phyloP scores from a whole-genome alignment of 805 yeast genomes.

The Ogataea corticis region DNA sequence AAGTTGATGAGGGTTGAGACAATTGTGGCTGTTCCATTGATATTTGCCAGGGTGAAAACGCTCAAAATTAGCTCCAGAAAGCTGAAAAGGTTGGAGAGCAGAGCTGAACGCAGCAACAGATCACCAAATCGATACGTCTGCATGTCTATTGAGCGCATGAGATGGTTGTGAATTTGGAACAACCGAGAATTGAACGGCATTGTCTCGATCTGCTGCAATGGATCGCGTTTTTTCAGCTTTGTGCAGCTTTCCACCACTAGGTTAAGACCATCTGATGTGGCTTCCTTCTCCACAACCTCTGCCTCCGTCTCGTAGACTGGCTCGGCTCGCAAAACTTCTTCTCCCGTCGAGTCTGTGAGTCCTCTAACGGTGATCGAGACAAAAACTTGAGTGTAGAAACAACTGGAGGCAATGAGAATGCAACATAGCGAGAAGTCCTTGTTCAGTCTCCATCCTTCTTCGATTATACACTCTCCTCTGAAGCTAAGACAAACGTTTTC shows the following conservation, averaged over 20 bases:
- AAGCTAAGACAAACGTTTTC: slow-evolving; percentile 9
- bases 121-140: slow-evolving; percentile 16
- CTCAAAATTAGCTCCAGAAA: slow-evolving; percentile 15
- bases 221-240: slow-evolving; percentile 5
- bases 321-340: slow-evolving; percentile 9
- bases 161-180: slow-evolving; percentile 12
- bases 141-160: slow-evolving; percentile 12
- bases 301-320: slow-evolving; percentile 17
- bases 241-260: slow-evolving; percentile 12
- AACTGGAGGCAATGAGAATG: slow-evolving; percentile 11
- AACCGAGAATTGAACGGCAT: slow-evolving; percentile 11
- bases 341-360: slow-evolving; percentile 12
- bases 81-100: slow-evolving; percentile 13
- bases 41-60: slow-evolving; percentile 13
- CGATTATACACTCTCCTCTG: slow-evolving; percentile 9
- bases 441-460: slow-evolving; percentile 13
- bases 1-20: slow-evolving; percentile 8
- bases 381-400: slow-evolving; percentile 11
- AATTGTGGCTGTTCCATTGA: slow-evolving; percentile 9
- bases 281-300: slow-evolving; percentile 3
- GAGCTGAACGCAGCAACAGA: slow-evolving; percentile 13
- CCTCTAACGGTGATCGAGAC: slow-evolving; percentile 17
- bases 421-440: slow-evolving; percentile 12
- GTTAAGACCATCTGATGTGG: neutral
- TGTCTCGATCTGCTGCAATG: slow-evolving; percentile 3